Evolutionary conservation across 495 filamentous ascomycete genomes (phyloP).

Genomic region (Daldinia concentrica): DNA sequence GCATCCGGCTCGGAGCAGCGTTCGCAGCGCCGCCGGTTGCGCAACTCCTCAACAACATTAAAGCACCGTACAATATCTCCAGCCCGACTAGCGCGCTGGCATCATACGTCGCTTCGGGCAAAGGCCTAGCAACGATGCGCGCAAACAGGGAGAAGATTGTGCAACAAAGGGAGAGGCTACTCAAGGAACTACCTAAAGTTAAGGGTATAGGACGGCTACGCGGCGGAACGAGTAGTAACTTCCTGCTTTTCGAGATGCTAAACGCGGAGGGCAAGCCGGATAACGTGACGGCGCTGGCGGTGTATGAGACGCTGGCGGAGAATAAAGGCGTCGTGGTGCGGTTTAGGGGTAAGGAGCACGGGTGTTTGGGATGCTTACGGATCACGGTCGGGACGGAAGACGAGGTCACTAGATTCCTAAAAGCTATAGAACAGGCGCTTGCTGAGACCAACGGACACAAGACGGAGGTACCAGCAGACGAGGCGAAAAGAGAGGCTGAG

Average conservation of each 20-base stretch:
- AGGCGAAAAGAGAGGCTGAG: constrained; percentile 47
- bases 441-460: constrained; percentile 56
- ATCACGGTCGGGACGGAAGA: constrained; percentile 92
- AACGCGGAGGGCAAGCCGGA: constrained; percentile 75
- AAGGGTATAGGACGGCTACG: constrained; percentile 81
- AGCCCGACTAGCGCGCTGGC: constrained; percentile 87
- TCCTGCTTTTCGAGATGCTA: constrained; percentile 87
- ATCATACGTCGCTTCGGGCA: constrained; percentile 69
- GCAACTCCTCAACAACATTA: constrained; percentile 82
- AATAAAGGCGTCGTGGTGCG: constrained; percentile 88
- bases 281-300: constrained; percentile 77
- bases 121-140: constrained; percentile 76
- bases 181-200: constrained; percentile 77
- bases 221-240: constrained; percentile 86
- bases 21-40: constrained; percentile 70
- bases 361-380: constrained; percentile 86
- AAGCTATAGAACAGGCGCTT: constrained; percentile 70
- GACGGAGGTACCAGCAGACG: constrained; percentile 28
- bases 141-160: constrained; percentile 72
- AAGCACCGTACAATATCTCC: constrained; percentile 95
- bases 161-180: constrained; percentile 76
- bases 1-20: constrained; percentile 79
- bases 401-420: constrained; percentile 81
- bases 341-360: constrained; percentile 90
- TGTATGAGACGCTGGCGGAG: constrained; percentile 88